phyloP scores from a whole-genome alignment of 768 basidiomycete genomes.

The Boletellus sp. region DNA sequence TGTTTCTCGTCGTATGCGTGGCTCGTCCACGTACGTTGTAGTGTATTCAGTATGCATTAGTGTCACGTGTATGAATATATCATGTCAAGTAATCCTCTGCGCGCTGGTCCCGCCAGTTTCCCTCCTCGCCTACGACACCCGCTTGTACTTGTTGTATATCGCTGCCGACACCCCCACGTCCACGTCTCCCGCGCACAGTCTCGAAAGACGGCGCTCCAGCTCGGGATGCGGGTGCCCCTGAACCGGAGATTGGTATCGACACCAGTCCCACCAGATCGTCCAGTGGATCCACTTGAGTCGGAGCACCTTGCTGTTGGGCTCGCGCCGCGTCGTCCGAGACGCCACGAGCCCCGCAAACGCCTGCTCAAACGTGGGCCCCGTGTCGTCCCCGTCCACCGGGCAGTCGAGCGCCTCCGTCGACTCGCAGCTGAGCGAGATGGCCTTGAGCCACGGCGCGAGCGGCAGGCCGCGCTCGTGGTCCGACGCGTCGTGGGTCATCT shows the following conservation, averaged over 20 bases:
- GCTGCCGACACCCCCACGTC: conserved; percentile 31
- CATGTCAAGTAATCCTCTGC: conserved; percentile 5
- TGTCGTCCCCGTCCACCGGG: conserved; percentile 16
- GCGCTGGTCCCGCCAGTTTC: conserved; percentile 12
- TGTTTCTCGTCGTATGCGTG: too few species aligned
- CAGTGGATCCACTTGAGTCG: conserved; percentile 30
- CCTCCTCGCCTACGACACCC: conserved; percentile 18
- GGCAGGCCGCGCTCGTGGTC: conserved; percentile 16
- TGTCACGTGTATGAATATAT: conserved; percentile 16
- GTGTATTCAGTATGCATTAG: conserved; percentile 14
- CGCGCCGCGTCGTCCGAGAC: conserved; percentile 26
- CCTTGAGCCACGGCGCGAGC: conserved; percentile 29
- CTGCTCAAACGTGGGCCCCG: conserved; percentile 27
- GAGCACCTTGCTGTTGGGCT: conserved; percentile 23
- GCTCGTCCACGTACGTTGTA: too few species aligned
- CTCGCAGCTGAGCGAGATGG: conserved; percentile 29
- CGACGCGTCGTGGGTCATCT: conserved; percentile 19
- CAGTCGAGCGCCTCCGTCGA: conserved; percentile 22
- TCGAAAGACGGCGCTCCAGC: conserved; percentile 22
- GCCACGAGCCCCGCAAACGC: conserved; percentile 21
- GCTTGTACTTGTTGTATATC: conserved; percentile 32
- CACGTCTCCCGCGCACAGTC: conserved; percentile 22
- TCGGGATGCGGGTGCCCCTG: conserved; percentile 20
- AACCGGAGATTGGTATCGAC: conserved; percentile 16
- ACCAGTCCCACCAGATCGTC: conserved; percentile 32